phyloP scores from a whole-genome alignment of 2,329 filamentous ascomycete species.

The Xylogone sp. region DNA sequence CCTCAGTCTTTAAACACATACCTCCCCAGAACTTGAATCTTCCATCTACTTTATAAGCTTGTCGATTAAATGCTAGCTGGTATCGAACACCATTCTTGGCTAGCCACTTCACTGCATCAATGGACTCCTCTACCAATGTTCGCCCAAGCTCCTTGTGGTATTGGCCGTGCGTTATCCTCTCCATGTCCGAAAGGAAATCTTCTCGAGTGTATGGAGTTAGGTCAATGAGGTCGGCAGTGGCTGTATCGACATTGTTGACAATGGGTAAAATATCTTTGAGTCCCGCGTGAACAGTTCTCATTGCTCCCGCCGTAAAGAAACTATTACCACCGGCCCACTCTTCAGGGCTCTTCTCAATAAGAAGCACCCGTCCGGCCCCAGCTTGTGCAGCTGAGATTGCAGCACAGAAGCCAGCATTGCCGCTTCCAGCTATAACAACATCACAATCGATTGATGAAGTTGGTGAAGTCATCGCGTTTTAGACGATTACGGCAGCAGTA shows the following conservation, averaged over 20 bases:
- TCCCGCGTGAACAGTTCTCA: conserved; percentile 51
- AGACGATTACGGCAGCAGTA: too few species aligned
- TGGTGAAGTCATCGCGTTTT: not conserved
- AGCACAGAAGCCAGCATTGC: conserved; percentile 56
- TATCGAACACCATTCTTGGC: conserved; percentile 50
- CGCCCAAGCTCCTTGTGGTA: conserved; percentile 46
- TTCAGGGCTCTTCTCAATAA: conserved; percentile 18
- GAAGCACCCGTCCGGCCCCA: conserved; percentile 7
- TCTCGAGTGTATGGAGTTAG: conserved; percentile 50
- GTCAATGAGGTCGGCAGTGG: conserved; percentile 48
- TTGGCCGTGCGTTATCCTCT: conserved; percentile 50
- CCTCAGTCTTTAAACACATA: conserved; percentile 52
- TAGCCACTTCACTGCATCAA: conserved; percentile 51
- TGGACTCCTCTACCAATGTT: conserved; percentile 48
- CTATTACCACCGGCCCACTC: conserved; percentile 18
- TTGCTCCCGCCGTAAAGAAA: conserved; percentile 19
- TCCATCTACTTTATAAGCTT: conserved; percentile 61
- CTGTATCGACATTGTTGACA: conserved; percentile 53
- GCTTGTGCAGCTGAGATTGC: conserved; percentile 14
- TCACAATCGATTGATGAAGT: conserved; percentile 25
- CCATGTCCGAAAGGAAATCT: conserved; percentile 53
- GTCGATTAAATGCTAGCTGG: conserved; percentile 59
- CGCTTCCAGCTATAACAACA: conserved; percentile 55
- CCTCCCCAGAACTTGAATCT: conserved; percentile 65
- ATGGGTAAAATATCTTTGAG: conserved; percentile 54